phyloP scores from a whole-genome alignment of 306 rosid genomes.

The Lotus japonicus region DNA sequence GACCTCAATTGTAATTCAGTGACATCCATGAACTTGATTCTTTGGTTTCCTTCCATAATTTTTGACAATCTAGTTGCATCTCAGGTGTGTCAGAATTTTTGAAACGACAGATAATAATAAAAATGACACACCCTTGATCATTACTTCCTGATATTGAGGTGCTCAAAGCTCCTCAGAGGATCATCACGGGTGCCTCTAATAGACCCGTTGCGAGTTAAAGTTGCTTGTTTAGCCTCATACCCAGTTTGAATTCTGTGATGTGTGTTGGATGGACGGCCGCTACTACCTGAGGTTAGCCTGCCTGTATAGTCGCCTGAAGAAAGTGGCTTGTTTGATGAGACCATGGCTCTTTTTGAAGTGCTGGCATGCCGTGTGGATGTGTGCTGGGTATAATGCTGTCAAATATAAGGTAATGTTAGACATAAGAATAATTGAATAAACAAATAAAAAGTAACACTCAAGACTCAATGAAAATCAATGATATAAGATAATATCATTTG shows the following conservation, averaged over 20 bases:
- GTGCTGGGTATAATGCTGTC: constrained; percentile 60
- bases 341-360: constrained; percentile 65
- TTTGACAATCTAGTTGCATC: constrained; percentile 13
- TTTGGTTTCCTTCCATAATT: constrained; percentile 4
- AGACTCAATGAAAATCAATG: background rate
- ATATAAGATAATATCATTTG: too few species aligned
- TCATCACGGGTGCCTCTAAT: constrained; percentile 68
- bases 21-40: constrained; percentile 33
- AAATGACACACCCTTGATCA: constrained; percentile 21
- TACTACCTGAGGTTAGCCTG: constrained; percentile 41
- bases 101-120: background rate
- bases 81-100: constrained; percentile 18
- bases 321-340: constrained; percentile 50
- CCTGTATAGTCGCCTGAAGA: constrained; percentile 63
- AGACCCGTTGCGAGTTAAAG: constrained; percentile 36
- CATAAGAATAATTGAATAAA: background rate
- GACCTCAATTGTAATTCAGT: constrained; percentile 21
- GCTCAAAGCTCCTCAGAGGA: constrained; percentile 84
- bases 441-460: background rate
- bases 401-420: constrained; percentile 18
- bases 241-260: constrained; percentile 43
- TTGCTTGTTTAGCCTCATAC: constrained; percentile 46
- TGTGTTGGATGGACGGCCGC: constrained; percentile 49
- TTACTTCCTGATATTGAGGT: constrained; percentile 74
- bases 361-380: constrained; percentile 75